phyloP scores from a whole-genome alignment of 352 stramenopile species.

The Elongisporangium senticosum region DNA sequence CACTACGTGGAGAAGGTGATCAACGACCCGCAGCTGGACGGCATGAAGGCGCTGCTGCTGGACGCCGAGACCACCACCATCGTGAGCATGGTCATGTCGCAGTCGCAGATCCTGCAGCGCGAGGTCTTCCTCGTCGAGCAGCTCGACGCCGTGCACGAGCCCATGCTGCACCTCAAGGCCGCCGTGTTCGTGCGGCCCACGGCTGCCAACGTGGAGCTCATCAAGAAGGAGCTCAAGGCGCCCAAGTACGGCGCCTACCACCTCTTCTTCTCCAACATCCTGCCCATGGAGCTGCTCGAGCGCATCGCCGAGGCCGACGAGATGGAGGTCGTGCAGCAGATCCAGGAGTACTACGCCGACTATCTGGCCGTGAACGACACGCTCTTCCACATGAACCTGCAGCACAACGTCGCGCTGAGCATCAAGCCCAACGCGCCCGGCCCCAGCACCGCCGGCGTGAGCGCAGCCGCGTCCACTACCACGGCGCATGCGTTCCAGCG shows the following conservation, averaged over 20 bases:
- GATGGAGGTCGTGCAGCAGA: conserved; percentile 89
- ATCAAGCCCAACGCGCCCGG: conserved; percentile 33
- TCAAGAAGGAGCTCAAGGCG: conserved; percentile 89
- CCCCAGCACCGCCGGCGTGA: conserved; percentile 7
- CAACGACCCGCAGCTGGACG: conserved; percentile 72
- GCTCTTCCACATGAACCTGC: conserved; percentile 96
- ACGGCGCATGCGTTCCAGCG: conserved; percentile 83
- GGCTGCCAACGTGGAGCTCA: conserved; percentile 86
- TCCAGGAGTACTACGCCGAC: conserved; percentile 99
- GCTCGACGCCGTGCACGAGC: conserved; percentile 80
- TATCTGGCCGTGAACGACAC: conserved; percentile 98
- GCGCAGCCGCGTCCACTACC: conserved; percentile 15
- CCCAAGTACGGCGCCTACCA: conserved; percentile 98
- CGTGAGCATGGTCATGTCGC: conserved; percentile 93
- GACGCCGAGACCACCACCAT: conserved; percentile 94
- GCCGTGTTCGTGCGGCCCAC: conserved; percentile 94
- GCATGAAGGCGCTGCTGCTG: conserved; percentile 97
- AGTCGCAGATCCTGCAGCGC: conserved; percentile 94
- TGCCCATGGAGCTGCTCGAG: conserved; percentile 91
- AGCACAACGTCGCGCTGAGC: conserved; percentile 44
- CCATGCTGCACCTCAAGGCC: conserved; percentile 93
- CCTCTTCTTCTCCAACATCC: conserved; percentile 98
- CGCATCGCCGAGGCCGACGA: conserved; percentile 95
- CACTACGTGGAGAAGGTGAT: conserved; percentile 84
- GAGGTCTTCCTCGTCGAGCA: conserved; percentile 96